Evolutionary conservation across 441 rosid genomes (phyloP).

Genomic region (Populus hybrid): DNA sequence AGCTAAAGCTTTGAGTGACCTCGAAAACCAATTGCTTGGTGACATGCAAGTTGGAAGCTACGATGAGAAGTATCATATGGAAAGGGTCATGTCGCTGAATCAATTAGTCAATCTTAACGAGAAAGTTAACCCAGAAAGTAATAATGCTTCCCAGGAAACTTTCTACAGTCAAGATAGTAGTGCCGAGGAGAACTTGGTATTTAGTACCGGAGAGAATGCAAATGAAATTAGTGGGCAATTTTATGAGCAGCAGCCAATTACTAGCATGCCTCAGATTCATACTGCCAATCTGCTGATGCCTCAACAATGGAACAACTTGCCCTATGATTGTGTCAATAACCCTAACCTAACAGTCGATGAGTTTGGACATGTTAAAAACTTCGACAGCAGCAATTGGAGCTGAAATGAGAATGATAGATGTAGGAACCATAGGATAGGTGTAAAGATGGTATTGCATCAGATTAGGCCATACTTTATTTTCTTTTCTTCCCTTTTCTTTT

Average conservation of each 20-base stretch:
- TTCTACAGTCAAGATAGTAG: background rate
- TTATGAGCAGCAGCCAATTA: background rate
- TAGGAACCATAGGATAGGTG: background rate
- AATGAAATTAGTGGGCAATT: background rate
- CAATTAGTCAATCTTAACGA: conserved; percentile 1
- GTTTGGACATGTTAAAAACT: background rate
- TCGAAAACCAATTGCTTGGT: conserved; percentile 7
- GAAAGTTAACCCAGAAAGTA: background rate
- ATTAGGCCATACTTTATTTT: background rate
- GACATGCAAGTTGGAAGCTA: background rate
- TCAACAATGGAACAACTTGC: conserved; percentile 6
- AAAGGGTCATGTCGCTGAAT: background rate
- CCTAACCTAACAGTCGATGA: background rate
- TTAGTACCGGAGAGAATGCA: background rate
- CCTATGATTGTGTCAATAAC: background rate
- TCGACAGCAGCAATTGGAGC: background rate
- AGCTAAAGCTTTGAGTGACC: background rate
- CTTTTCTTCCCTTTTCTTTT: background rate
- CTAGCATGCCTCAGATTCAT: background rate
- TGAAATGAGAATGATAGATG: background rate
- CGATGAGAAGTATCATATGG: conserved; percentile 4
- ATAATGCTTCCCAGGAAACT: background rate
- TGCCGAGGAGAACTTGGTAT: background rate
- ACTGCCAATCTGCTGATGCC: background rate
- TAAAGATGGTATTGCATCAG: background rate